These are phyloP conservation scores for Plasmodium chabaudi DNA, from an alignment of 169 alveolate species.

Conservation along the genomic window DNA sequence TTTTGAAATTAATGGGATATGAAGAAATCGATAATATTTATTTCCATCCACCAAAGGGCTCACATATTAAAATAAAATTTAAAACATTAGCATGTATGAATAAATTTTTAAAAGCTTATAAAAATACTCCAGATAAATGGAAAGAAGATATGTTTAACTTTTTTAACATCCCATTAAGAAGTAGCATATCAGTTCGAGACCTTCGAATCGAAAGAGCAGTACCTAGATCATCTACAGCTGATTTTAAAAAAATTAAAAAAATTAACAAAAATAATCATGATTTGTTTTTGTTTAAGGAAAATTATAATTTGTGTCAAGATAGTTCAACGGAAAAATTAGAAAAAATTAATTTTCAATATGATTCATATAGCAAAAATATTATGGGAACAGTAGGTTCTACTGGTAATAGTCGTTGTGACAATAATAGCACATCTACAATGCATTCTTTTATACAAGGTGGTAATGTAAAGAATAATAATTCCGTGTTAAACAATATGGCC, in stretches of 20 bases:
- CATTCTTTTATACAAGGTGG: too few species aligned
- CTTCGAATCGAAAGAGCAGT: conserved; percentile 75
- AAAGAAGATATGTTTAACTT: conserved; percentile 74
- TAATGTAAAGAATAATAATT: too few species aligned
- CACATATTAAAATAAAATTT: conserved; percentile 75
- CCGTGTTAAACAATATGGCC: too few species aligned
- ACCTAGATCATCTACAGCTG: conserved; percentile 55
- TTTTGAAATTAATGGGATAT: conserved; percentile 62
- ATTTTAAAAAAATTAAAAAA: conserved; percentile 53
- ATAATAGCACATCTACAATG: background rate
- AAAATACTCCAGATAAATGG: conserved; percentile 77
- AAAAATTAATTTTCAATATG: conserved; percentile 47
- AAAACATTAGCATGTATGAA: conserved; percentile 53
- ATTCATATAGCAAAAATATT: conserved; percentile 28
- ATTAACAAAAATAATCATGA: conserved; percentile 45
- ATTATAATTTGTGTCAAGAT: conserved; percentile 56
- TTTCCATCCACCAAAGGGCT: conserved; percentile 77
- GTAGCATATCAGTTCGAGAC: conserved; percentile 74
- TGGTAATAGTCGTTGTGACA: background rate
- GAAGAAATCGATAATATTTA: conserved; percentile 60
- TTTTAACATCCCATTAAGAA: conserved; percentile 73
- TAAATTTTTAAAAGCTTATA: conserved; percentile 49
- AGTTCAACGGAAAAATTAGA: conserved; percentile 19
- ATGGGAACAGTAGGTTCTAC: background rate
- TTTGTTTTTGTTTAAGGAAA: conserved; percentile 61